A percentile compares a stretch with the other conserved stretches of the same genome.
Conservation (phyloP, 1,139 yeast genomes). For the Waltiozyma sp. region DNA sequence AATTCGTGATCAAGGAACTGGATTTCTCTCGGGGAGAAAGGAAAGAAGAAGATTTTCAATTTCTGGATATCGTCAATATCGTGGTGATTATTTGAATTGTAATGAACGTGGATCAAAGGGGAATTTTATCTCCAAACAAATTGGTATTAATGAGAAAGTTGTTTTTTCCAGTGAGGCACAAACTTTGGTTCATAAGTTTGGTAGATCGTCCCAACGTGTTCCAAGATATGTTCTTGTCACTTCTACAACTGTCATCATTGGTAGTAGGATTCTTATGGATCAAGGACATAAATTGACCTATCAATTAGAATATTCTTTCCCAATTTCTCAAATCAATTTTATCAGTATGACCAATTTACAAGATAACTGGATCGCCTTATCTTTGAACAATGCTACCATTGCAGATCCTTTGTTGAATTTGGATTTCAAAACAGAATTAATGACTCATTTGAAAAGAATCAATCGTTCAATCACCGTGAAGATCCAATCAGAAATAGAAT, state of each 20-base stretch:
- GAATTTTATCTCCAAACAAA: constrained; percentile 51
- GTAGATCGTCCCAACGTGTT: constrained; percentile 77
- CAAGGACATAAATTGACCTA: constrained; percentile 59
- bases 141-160: constrained; percentile 62
- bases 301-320: constrained; percentile 52
- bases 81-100: constrained; percentile 90
- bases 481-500: constrained; percentile 64
- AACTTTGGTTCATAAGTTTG: constrained; percentile 72
- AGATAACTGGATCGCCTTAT: constrained; percentile 89
- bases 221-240: constrained; percentile 69
- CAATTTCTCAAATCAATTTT: constrained; percentile 48
- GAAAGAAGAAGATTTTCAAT: constrained; percentile 86
- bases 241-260: constrained; percentile 45
- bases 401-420: constrained; percentile 80
- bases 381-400: constrained; percentile 39
- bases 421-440: constrained; percentile 80
- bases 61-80: constrained; percentile 80
- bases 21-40: constrained; percentile 59
- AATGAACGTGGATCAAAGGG: constrained; percentile 68
- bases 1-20: constrained; percentile 74
- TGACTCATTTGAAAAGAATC: constrained; percentile 61
- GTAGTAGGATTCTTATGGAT: constrained; percentile 53
- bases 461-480: constrained; percentile 50
- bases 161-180: constrained; percentile 78
- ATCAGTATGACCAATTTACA: constrained; percentile 66